Conservation (phyloP, 1,284 basidiomycete species). For the Moniliophthora roreri region DNA sequence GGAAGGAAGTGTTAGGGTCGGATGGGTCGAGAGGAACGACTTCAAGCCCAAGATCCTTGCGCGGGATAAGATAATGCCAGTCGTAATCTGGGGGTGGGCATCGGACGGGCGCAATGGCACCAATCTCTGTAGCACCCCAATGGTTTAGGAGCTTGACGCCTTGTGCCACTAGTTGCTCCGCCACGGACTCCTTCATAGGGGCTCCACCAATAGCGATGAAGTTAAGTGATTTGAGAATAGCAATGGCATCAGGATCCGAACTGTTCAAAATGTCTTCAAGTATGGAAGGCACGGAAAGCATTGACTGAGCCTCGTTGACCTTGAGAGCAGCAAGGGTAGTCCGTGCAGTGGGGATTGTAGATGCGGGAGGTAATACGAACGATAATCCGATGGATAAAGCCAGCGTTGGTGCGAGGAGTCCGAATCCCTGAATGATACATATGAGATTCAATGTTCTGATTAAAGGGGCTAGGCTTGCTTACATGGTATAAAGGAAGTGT, state of each 20-base stretch:
- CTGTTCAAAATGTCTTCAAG: slow-evolving; percentile 32
- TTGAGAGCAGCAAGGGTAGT: slow-evolving; percentile 26
- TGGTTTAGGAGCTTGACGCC: slow-evolving; percentile 37
- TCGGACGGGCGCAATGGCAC: slow-evolving; percentile 34
- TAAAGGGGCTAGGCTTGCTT: slow-evolving; percentile 9
- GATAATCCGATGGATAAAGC: slow-evolving; percentile 35
- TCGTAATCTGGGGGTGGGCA: slow-evolving; percentile 29
- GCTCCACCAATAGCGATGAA: slow-evolving; percentile 37
- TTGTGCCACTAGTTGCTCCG: slow-evolving; percentile 25
- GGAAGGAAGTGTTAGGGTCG: slow-evolving; percentile 21
- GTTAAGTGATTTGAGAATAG: slow-evolving; percentile 27
- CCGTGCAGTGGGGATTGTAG: slow-evolving; percentile 33
- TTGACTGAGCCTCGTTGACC: slow-evolving; percentile 26
- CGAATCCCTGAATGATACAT: slow-evolving; percentile 28
- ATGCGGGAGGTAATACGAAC: slow-evolving; percentile 31
- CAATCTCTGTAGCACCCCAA: slow-evolving; percentile 38
- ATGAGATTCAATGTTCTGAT: neutral
- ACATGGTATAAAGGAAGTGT: slow-evolving; percentile 39
- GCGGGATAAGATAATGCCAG: slow-evolving; percentile 35
- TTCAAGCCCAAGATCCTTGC: slow-evolving; percentile 29
- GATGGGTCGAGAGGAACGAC: slow-evolving; percentile 24
- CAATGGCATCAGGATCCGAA: slow-evolving; percentile 23
- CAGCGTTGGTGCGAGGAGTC: slow-evolving; percentile 32
- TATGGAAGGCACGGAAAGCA: slow-evolving; percentile 38
- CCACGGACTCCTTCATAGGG: slow-evolving; percentile 35